Evolutionary conservation across 495 filamentous ascomycete species (phyloP), one percentile per base, ranked within the genome.

Genomic region (Penicillium longicatenatum): DNA sequence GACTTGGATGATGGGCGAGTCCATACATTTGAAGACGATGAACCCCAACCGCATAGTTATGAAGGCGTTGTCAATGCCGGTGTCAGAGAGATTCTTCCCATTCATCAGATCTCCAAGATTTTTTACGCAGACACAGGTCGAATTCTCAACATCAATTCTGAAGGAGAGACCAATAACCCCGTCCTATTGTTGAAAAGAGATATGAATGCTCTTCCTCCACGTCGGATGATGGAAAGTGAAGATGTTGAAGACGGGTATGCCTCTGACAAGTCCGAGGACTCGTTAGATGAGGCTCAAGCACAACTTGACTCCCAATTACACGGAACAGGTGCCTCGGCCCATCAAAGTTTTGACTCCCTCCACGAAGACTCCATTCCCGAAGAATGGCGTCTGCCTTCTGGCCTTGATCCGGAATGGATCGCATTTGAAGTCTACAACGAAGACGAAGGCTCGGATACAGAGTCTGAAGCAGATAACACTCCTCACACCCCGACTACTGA

Each of bases 91-190:
- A 80, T 85, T 26, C 78, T 99, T 6, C 94, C 95, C 0, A 87
- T 99, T 31, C 87, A 95, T 67, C 87, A 98, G 64, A 85, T 98
- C 10, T 90, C 91, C 21, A 98, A 95, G 63, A 94, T 99, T 22
- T 98, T 99, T 71, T 99, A 98, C 62, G 93, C 94, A 14, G 91
- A 97, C 62, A 97, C 94, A 4, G 93, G 95, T 22, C 90, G 89
- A 67, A 93, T 99, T 17, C 82, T 99, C 33, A 96, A 95, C 55
- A 97, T 98, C 55, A 87, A 86, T 33, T 84, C 81, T 37, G 85
- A 91, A 30, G 86, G 85, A 5, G 89, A 91, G 61, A 85, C 85
- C 6, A 95, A 91, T 63, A 95, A 87, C 58, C 93, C 95, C 0
- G 86, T 98, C 0, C 78, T 99, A 9, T 73, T 99, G 0, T 72